Evolutionary conservation across 768 basidiomycete genomes (phyloP).

Genomic region (Termitomyces bulborhizus): DNA sequence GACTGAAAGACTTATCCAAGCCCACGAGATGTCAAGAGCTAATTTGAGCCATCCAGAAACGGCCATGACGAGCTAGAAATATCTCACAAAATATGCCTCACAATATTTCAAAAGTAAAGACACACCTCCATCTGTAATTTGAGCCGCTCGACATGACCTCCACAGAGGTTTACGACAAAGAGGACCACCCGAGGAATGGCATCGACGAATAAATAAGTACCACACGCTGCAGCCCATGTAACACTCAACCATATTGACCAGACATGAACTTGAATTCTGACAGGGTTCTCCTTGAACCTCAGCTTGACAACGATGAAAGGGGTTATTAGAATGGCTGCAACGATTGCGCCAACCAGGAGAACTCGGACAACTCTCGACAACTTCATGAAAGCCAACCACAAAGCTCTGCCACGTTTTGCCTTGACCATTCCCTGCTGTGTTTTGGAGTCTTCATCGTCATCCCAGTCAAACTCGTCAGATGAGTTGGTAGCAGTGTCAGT

Average conservation of each 20-base stretch:
- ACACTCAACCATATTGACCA: slow-evolving; percentile 68
- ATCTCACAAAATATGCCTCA: not conserved
- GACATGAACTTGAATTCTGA: slow-evolving; percentile 50
- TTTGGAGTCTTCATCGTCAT: slow-evolving; percentile 47
- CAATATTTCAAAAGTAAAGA: not conserved
- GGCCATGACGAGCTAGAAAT: slow-evolving; percentile 52
- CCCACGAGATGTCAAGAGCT: slow-evolving; percentile 58
- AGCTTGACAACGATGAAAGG: slow-evolving; percentile 66
- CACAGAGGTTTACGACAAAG: slow-evolving; percentile 44
- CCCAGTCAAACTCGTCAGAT: slow-evolving; percentile 73
- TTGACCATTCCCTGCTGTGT: slow-evolving; percentile 26
- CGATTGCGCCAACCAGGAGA: slow-evolving; percentile 51
- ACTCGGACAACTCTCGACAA: slow-evolving; percentile 55
- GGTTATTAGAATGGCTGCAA: slow-evolving; percentile 57
- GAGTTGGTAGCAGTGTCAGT: slow-evolving; percentile 51
- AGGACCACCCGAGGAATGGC: slow-evolving; percentile 52
- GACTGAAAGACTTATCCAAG: slow-evolving; percentile 68
- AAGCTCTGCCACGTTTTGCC: slow-evolving; percentile 54
- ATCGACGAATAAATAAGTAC: slow-evolving; percentile 61
- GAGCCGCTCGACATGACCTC: slow-evolving; percentile 58
- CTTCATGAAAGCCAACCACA: slow-evolving; percentile 65
- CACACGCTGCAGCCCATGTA: slow-evolving; percentile 56
- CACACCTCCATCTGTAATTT: slow-evolving; percentile 65
- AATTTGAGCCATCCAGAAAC: slow-evolving; percentile 71
- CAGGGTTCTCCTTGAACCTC: slow-evolving; percentile 44